Base-by-base conservation (phyloP, 441 rosid genomes). In the Hura crepitans region DNA sequence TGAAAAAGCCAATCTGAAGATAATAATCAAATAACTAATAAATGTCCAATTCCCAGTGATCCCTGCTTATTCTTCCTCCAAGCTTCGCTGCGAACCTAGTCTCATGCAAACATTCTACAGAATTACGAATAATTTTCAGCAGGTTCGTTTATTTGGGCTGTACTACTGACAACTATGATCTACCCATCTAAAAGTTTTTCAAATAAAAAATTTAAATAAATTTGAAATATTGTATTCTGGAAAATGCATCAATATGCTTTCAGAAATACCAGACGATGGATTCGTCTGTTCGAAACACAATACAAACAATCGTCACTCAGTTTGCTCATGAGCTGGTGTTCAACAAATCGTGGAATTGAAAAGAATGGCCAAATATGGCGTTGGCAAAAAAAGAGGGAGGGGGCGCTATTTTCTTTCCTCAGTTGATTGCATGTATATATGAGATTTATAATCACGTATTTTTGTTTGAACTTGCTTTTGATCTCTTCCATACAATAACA, bases 401-500 rank as follows among this genome's bases (percentile, higher is more conserved):
- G n/a, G n/a, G n/a, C n/a, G n/a, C n/a, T n/a, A n/a, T n/a, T 37
- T 66, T 43, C 31, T 62, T 62, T 12, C 28, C 46, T 3, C 23
- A 53, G 54, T 12, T 11, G 0, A 10, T 7, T 50, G n/a, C n/a
- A n/a, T n/a, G 68, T 17, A 37, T 49, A 23, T 31, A 18, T 22
- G 10, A 31, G 60, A 35, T 28, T 60, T 43, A 30, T 64, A 42
- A 17, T 30, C 33, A 22, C 60, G 37, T 68, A 23, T 62, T 35
- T 56, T 39, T 75, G 62, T 65, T 76, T 72, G 79, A 82, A 56
- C 81, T 82, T 71, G 81, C 54, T 78, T 93, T 90, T 58, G 93
- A 92, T 85, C 97, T 88, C 84, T 90, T 91, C 97, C 99, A 95
- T 25, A 95, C 93, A 66, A 95, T 95, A 61, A 95, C 99, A 49